A percentile compares a stretch with the other conserved stretches of the same genome.
Evolutionary conservation across 805 yeast genomes (phyloP).

Genomic region (Spathaspora gorwiae): DNA sequence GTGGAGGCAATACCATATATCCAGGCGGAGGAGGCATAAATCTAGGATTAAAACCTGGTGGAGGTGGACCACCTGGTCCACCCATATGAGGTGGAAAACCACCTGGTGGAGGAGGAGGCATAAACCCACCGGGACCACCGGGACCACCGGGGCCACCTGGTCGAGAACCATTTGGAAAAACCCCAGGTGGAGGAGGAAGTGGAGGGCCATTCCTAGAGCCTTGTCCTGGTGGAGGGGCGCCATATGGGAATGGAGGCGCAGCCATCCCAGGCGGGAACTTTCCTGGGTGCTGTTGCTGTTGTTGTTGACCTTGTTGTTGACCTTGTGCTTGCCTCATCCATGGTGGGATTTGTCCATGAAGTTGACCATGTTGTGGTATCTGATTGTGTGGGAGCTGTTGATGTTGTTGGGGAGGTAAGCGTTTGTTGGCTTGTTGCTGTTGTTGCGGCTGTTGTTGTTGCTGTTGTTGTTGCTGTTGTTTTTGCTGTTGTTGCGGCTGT

Average conservation of each 20-base stretch:
- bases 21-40: slow-evolving; percentile 12
- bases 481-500: slow-evolving; percentile 1
- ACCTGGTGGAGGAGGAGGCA: slow-evolving; percentile 11
- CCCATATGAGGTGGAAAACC: slow-evolving; percentile 8
- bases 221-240: slow-evolving; percentile 18
- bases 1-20: slow-evolving; percentile 13
- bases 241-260: neutral
- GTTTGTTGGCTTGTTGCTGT: slow-evolving; percentile 1
- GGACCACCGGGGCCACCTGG: slow-evolving; percentile 8
- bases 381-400: slow-evolving; percentile 9
- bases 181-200: slow-evolving; percentile 27
- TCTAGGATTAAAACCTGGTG: slow-evolving; percentile 8
- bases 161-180: slow-evolving; percentile 30
- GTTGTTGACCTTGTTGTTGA: slow-evolving; percentile 9
- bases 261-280: neutral
- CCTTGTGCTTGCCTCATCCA: slow-evolving; percentile 18
- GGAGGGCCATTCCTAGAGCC: neutral
- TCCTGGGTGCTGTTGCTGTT: slow-evolving; percentile 7
- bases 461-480: neutral
- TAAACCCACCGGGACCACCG: slow-evolving; percentile 9
- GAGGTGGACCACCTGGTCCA: slow-evolving; percentile 6
- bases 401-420: neutral
- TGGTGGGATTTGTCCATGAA: slow-evolving; percentile 18
- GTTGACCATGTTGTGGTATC: slow-evolving; percentile 13
- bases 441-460: slow-evolving; percentile 3